Base-by-base conservation (phyloP, 1,139 yeast genomes). In the Taphrina wiesneri region DNA sequence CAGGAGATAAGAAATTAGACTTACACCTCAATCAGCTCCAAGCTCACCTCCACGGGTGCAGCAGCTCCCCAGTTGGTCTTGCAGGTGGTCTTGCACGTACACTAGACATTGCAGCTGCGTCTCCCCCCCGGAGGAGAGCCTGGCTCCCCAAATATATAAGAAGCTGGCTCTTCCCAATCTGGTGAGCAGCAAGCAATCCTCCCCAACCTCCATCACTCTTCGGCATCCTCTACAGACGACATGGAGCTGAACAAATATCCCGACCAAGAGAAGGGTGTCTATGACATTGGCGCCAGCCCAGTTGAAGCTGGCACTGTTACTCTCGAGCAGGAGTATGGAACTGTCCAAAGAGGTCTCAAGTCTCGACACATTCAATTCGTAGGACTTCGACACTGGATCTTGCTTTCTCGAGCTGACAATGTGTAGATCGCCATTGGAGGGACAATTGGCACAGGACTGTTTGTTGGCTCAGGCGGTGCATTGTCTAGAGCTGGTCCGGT, bases 401-500 rank as follows among this genome's bases (percentile, higher is more conserved):
- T 19, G 17, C 6, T 19, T 11, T 19, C 11, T 7, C 19, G 2
- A 47, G n/a, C 46, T 41, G 23, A 41, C 23, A 19, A 9, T n/a
- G 17, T 7, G 26, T n/a, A 88, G 93, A 85, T 86, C 75, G 89
- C 90, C 72, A 77, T 82, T 63, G 84, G 83, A 67, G 85, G 85
- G 56, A 79, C 83, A 5, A 72, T 83, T 34, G 88, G 89, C 68
- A 86, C 90, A 6, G 91, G 92, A 72, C 79, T 65, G n/a, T 81
- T 85, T 69, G 78, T 86, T 61, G 88, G 89, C 39, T 82, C 88
- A 0, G 87, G 89, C 2, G 82, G 81, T 64, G 82, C 88, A 2
- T 77, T 86, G 63, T 79, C 83, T 28, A 75, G 74, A 21, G 89
- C 88, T 68, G 91, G 91, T 19, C 90, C 91, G 2, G 82, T 84